Base-by-base conservation (phyloP, 352 stramenopile genomes). In the Phytopythium oedochilum region DNA sequence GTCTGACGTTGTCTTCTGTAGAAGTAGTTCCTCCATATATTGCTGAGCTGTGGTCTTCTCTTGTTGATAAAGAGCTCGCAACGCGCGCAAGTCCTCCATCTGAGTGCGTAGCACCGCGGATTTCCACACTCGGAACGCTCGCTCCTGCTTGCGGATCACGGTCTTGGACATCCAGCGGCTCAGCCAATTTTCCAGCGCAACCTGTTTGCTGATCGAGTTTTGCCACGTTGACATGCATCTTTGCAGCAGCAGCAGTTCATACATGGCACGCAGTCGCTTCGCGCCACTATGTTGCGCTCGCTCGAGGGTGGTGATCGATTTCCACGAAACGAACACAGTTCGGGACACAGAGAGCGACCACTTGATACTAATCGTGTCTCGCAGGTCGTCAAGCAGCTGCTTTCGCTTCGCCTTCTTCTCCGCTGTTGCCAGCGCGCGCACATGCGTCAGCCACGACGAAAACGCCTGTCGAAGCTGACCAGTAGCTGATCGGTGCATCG, bases 401-500 rank as follows among this genome's bases (percentile, higher is more conserved):
- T 70, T 72, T 23, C 55, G 63, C 14, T 60, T 71, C 23, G 34
- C 52, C 17, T 53, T 47, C 34, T 56, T 53, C 25, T 67, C 69
- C 46, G 36, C 71, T 15, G 53, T 57, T 35, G 53, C 55, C 3
- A 62, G 35, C 5, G 35, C 23, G 15, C 46, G 59, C 0, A 55
- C 55, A 18, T 56, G 28, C 20, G 40, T 42, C 29, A 52, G 35
- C 78, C 78, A 89, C 22, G 52, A 57, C 1, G 5, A 38, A 40
- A 87, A 83, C n/a, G 64, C 54, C 11, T 73, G 31, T 29, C 48
- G 46, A 56, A 86, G 55, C 20, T 63, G 65, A 0, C 48, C 36
- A 36, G 73, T 66, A 2, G 85, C 59, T n/a, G 73, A 75, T 2
- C 35, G 47, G 8, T 83, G 29, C 66, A 68, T 77, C 20, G 83